These are phyloP conservation scores for Limonium bicolor DNA, from an alignment of 148 eudicot species.

Conservation along the genomic window DNA sequence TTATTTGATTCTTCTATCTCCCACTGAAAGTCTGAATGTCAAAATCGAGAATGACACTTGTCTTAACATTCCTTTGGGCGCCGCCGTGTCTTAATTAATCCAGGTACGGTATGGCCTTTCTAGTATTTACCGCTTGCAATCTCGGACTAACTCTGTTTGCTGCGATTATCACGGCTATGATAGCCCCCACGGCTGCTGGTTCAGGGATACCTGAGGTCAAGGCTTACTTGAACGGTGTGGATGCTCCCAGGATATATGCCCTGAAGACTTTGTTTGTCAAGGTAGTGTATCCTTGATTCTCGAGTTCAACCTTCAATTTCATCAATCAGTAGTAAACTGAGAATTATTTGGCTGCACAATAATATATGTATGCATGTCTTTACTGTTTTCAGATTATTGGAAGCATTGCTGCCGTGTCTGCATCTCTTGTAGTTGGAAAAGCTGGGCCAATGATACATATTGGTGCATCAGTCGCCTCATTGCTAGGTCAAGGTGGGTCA, in stretches of 20 bases:
- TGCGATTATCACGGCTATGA: constrained; percentile 45
- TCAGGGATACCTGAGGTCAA: constrained; percentile 96
- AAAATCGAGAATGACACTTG: too few relatives aligned
- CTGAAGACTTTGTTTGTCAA: constrained; percentile 59
- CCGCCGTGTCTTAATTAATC: too few relatives aligned
- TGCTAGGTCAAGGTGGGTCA: constrained; percentile 77
- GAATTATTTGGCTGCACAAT: not conserved
- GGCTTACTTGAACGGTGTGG: constrained; percentile 96
- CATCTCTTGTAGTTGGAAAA: constrained; percentile 78
- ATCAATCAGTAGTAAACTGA: too few relatives aligned
- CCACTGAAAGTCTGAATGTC: too few relatives aligned
- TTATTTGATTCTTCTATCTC: not conserved
- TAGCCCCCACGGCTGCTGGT: constrained; percentile 86
- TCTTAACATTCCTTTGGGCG: too few relatives aligned
- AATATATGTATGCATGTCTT: not conserved
- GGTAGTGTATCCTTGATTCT: constrained; percentile 23
- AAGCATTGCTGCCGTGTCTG: constrained; percentile 67
- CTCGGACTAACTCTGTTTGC: constrained; percentile 65
- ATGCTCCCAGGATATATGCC: constrained; percentile 74
- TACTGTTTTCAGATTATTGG: constrained; percentile 48
- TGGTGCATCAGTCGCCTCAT: constrained; percentile 65
- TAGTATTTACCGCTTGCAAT: constrained; percentile 56
- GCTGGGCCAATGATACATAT: constrained; percentile 96
- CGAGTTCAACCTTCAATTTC: too few relatives aligned
- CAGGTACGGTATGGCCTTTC: constrained; percentile 59